Evolutionary conservation across 768 basidiomycete genomes (phyloP).

Genomic region (Pholiota molesta): DNA sequence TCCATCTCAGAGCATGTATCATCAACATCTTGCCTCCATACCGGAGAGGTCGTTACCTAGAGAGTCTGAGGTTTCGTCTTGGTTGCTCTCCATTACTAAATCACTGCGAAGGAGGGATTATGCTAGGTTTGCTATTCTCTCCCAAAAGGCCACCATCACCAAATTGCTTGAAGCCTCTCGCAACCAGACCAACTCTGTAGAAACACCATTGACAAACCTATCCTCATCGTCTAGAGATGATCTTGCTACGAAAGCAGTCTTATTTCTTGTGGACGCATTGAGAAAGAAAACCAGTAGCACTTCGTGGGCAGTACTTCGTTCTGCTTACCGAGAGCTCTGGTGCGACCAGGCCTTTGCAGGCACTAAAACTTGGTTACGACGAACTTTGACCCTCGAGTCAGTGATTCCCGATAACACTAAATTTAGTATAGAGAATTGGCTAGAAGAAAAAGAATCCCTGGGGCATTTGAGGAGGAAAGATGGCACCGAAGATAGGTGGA

Average conservation of each 20-base stretch:
- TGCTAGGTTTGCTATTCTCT: slow-evolving; percentile 49
- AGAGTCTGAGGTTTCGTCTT: slow-evolving; percentile 38
- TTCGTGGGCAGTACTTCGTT: slow-evolving; percentile 63
- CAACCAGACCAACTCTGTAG: not conserved
- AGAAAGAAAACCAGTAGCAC: slow-evolving; percentile 52
- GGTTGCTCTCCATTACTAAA: slow-evolving; percentile 56
- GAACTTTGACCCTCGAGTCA: slow-evolving; percentile 48
- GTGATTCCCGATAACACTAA: slow-evolving; percentile 29
- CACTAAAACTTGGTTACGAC: slow-evolving; percentile 50
- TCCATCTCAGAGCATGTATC: slow-evolving; percentile 66
- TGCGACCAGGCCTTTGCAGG: slow-evolving; percentile 39
- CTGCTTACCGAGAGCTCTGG: slow-evolving; percentile 64
- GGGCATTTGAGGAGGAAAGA: slow-evolving; percentile 62
- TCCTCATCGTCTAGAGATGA: not conserved
- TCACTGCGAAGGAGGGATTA: slow-evolving; percentile 60
- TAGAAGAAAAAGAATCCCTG: slow-evolving; percentile 39
- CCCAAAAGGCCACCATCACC: slow-evolving; percentile 29
- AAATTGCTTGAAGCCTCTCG: slow-evolving; percentile 22
- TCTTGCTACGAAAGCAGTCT: slow-evolving; percentile 44
- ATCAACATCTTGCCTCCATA: slow-evolving; percentile 45
- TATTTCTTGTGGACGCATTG: slow-evolving; percentile 46
- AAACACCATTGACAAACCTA: not conserved
- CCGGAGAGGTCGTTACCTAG: slow-evolving; percentile 42
- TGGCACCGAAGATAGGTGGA: slow-evolving; percentile 60
- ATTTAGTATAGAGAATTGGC: slow-evolving; percentile 54